Evolutionary conservation across 164 flowering plant species (phyloP), one percentile per base, ranked within the genome.

Genomic region (Vitis amurensis): DNA sequence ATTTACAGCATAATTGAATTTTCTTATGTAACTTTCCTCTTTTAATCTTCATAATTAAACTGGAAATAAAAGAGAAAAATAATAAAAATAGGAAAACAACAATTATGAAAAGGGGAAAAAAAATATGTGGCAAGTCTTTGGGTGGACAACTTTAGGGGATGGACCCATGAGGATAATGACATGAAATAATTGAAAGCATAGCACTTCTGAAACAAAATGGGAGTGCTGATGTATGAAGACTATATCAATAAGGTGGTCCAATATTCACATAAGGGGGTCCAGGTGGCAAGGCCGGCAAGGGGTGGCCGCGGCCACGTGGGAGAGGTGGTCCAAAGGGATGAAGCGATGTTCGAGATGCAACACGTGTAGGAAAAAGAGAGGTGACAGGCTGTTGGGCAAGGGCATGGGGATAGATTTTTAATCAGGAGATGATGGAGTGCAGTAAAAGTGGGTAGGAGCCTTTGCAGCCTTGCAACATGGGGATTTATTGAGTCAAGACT

Each of bases 271-370:
- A 12, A 27, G 59, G 64, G 73, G 72, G 68, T 76, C 77, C 75
- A 73, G 72, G 84, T 80, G 81, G 83, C 76, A 69, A 14, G 53
- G 76, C 82, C 79, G 78, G 79, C 79, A 77, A 62, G 60, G 66
- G 77, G 61, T 78, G 81, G 81, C 73, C 82, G 49, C 1, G 66
- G 80, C 83, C 89, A 80, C 84, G 86, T 80, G 87, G 82, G 78
- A 64, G 59, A 3, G 16, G 87, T 85, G 86, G 88, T 85, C 89
- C 89, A 72, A 63, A 47, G 16, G 66, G 72, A 29, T 14, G 8
- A 49, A 44, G 62, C 51, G 64, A n/a, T 17, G 57, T 37, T 10
- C 8, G 29, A 29, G 44, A 14, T 3, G 10, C 8, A 55, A 66
- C 78, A 79, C 67, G 67, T 79, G 78, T 61, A 48, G 10, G 11